Percentiles rank a stretch among this genome's conserved stretches.
These are phyloP conservation scores for Batkoa obscura DNA, from an alignment of 371 early-diverging fungal genomes.

Conservation along the genomic window DNA sequence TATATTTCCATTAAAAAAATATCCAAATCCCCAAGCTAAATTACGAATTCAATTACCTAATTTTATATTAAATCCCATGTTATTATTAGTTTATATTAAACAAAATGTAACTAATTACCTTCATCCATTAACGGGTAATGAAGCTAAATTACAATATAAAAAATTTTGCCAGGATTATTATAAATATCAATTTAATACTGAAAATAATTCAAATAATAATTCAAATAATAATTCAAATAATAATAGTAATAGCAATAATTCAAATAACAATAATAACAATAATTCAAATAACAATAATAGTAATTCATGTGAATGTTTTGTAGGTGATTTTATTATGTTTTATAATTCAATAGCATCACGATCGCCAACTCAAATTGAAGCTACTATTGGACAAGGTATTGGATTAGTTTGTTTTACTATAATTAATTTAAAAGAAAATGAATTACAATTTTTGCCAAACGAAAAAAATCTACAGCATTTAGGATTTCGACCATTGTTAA, in stretches of 20 bases:
- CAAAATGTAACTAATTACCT: conserved; percentile 35
- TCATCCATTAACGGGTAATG: conserved; percentile 25
- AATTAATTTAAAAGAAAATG: conserved; percentile 16
- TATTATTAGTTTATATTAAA: conserved; percentile 39
- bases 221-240: too few relatives aligned
- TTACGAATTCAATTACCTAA: conserved; percentile 23
- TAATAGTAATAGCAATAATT: too few relatives aligned
- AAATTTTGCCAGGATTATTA: conserved; percentile 16
- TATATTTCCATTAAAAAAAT: conserved; percentile 32
- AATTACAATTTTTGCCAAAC: conserved; percentile 12
- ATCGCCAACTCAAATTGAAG: conserved; percentile 30
- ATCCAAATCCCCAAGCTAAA: conserved; percentile 15
- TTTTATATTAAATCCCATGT: conserved; percentile 26
- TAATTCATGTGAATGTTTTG: conserved; percentile 10
- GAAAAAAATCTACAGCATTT: conserved; percentile 14
- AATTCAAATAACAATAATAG: not conserved
- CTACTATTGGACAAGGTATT: conserved; percentile 46
- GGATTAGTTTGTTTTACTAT: conserved; percentile 43
- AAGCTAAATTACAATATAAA: conserved; percentile 23
- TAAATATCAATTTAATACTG: not conserved
- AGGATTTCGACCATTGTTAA: conserved; percentile 10
- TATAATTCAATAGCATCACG: conserved; percentile 31
- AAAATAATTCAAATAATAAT: too few relatives aligned
- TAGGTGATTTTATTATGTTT: conserved; percentile 36
- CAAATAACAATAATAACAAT: too few relatives aligned